These are phyloP conservation scores for Aspergillus incahuasiensis DNA, from an alignment of 495 filamentous ascomycete genomes.

Conservation along the genomic window DNA sequence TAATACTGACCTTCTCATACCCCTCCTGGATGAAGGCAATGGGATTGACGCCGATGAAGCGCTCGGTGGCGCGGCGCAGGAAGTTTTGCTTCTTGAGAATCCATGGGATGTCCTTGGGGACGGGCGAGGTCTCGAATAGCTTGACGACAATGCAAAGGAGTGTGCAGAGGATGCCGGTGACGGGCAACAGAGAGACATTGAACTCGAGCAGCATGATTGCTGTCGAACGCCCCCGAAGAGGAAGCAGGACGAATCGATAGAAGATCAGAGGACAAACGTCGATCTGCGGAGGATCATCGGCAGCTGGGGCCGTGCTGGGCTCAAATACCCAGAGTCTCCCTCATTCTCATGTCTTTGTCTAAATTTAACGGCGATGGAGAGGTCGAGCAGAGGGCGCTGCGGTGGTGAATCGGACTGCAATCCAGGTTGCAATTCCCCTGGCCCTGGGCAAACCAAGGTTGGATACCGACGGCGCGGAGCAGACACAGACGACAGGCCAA, in stretches of 20 bases:
- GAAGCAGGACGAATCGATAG: neutral
- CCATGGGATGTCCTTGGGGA: slow-evolving; percentile 12
- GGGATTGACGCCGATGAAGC: slow-evolving; percentile 12
- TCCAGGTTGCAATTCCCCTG: neutral
- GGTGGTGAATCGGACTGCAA: neutral
- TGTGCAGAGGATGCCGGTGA: neutral
- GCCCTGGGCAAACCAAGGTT: neutral
- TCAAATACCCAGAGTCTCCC: neutral
- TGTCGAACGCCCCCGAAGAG: neutral
- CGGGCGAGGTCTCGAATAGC: slow-evolving; percentile 13
- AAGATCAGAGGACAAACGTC: slow-evolving; percentile 2
- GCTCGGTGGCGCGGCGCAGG: slow-evolving; percentile 8
- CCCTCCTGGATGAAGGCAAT: slow-evolving; percentile 13
- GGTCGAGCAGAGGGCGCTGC: neutral
- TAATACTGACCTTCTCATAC: slow-evolving; percentile 8
- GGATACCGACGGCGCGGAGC: neutral
- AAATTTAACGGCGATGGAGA: neutral
- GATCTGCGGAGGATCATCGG: slow-evolving; percentile 5
- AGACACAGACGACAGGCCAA: neutral
- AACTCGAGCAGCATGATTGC: slow-evolving; percentile 2
- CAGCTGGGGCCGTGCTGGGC: slow-evolving; percentile 6
- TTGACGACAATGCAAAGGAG: slow-evolving; percentile 9
- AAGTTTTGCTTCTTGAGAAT: slow-evolving; percentile 8
- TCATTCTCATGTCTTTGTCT: neutral
- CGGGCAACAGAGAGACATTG: neutral